Evolutionary conservation across 768 basidiomycete genomes (phyloP).

Genomic region (Serendipita sp.): DNA sequence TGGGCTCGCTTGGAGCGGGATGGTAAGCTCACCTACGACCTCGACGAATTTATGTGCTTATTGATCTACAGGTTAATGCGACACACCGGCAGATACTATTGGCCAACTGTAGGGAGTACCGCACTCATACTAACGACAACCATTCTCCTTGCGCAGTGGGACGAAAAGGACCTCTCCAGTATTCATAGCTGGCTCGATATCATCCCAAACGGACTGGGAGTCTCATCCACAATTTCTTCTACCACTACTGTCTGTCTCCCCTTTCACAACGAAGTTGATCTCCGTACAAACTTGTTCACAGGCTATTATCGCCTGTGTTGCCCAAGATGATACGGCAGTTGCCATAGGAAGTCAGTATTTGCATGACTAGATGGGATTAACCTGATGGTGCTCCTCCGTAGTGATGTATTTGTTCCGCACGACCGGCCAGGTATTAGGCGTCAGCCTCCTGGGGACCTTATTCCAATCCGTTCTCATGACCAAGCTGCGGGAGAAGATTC

Average conservation of each 20-base stretch:
- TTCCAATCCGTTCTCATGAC: conserved; percentile 63
- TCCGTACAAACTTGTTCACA: conserved; percentile 20
- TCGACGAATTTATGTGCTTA: conserved; percentile 5
- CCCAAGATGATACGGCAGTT: conserved; percentile 69
- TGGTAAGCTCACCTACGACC: conserved; percentile 33
- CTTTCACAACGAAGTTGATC: background rate
- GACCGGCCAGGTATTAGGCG: conserved; percentile 89
- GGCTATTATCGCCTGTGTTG: conserved; percentile 79
- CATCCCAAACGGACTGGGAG: conserved; percentile 64
- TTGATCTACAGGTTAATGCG: conserved; percentile 53
- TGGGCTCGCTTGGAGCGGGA: conserved; percentile 77
- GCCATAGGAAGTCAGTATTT: conserved; percentile 69
- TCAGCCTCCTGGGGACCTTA: conserved; percentile 72
- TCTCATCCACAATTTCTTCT: background rate
- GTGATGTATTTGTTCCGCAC: conserved; percentile 91
- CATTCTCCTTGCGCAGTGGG: conserved; percentile 50
- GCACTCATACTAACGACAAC: conserved; percentile 43
- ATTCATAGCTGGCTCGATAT: conserved; percentile 66
- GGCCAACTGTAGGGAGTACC: conserved; percentile 53
- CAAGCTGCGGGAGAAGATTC: conserved; percentile 59
- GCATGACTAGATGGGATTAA: conserved; percentile 11
- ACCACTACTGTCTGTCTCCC: background rate
- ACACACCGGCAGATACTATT: conserved; percentile 72
- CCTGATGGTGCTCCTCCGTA: conserved; percentile 20
- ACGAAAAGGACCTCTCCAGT: conserved; percentile 33